Percentiles rank a stretch among this genome's conserved stretches.
phyloP scores from a whole-genome alignment of 352 stramenopile genomes.

The Phytophthora citrophthora region DNA sequence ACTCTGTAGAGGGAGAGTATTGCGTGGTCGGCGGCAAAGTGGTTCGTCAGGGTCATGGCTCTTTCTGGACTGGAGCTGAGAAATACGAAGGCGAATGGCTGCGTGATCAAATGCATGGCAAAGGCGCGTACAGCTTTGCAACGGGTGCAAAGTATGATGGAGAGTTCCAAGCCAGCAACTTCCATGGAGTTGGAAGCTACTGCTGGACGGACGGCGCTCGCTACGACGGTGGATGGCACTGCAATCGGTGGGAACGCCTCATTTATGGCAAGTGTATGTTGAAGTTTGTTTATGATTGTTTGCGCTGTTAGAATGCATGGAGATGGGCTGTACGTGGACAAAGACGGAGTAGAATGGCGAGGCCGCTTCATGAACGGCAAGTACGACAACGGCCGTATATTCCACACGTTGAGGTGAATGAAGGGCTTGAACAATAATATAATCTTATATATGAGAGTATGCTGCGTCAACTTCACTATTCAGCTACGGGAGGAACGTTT shows the following conservation, averaged over 20 bases:
- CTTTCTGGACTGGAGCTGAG: constrained; percentile 61
- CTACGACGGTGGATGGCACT: constrained; percentile 67
- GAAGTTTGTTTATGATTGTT: constrained; percentile 20
- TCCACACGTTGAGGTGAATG: constrained; percentile 68
- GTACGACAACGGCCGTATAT: constrained; percentile 85
- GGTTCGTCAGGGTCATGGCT: constrained; percentile 61
- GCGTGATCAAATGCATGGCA: constrained; percentile 73
- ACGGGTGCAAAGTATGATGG: constrained; percentile 79
- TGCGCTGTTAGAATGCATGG: constrained; percentile 75
- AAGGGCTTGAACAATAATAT: constrained; percentile 19
- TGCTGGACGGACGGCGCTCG: constrained; percentile 68
- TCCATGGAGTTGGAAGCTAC: constrained; percentile 70
- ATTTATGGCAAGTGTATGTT: constrained; percentile 17
- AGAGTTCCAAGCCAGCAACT: constrained; percentile 68
- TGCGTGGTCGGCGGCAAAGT: constrained; percentile 37
- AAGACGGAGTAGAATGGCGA: constrained; percentile 74
- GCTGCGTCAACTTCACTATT: constrained; percentile 16
- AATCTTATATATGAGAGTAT: constrained; percentile 28
- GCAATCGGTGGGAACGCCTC: constrained; percentile 41
- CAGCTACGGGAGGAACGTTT: constrained; percentile 48
- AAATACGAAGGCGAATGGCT: constrained; percentile 70
- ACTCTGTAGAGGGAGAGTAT: constrained; percentile 57
- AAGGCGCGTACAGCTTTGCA: constrained; percentile 67
- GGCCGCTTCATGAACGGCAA: constrained; percentile 84
- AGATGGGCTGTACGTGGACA: constrained; percentile 70